Conservation (phyloP, 495 filamentous ascomycete species). For the Penicillium fimorum region DNA sequence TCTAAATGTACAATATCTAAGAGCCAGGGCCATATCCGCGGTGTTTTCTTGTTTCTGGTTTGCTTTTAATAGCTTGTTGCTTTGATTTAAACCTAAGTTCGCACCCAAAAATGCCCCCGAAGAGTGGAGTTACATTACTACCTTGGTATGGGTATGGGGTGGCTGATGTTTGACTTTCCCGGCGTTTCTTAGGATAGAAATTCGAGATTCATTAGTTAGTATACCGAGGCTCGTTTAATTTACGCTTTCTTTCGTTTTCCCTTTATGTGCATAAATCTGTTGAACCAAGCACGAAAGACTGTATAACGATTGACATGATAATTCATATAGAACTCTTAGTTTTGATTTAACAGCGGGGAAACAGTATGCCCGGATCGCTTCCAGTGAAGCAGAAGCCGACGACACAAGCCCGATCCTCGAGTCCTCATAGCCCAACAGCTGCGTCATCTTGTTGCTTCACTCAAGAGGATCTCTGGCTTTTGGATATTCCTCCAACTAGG, state of each 20-base stretch:
- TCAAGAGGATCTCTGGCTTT: neutral
- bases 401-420: neutral
- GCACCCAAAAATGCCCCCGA: slow-evolving; percentile 17
- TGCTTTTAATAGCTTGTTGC: neutral
- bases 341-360: neutral
- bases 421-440: neutral
- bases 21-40: neutral
- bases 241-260: slow-evolving; percentile 6
- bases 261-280: neutral
- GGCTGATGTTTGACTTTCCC: slow-evolving; percentile 19
- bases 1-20: slow-evolving; percentile 8
- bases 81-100: neutral
- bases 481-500: slow-evolving; percentile 6
- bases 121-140: slow-evolving; percentile 19
- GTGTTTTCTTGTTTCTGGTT: slow-evolving; percentile 10
- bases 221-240: neutral
- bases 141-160: slow-evolving; percentile 11
- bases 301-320: too few relatives aligned
- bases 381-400: neutral
- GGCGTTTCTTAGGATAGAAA: slow-evolving; percentile 26
- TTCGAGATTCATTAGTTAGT: neutral
- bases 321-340: too few relatives aligned
- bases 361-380: neutral
- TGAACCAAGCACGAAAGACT: too few relatives aligned
- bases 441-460: slow-evolving; percentile 1